Percentiles rank a stretch among this genome's conserved stretches.
These are phyloP conservation scores for Leucocoprinus leucothites DNA, from an alignment of 768 basidiomycete genomes.

Conservation along the genomic window DNA sequence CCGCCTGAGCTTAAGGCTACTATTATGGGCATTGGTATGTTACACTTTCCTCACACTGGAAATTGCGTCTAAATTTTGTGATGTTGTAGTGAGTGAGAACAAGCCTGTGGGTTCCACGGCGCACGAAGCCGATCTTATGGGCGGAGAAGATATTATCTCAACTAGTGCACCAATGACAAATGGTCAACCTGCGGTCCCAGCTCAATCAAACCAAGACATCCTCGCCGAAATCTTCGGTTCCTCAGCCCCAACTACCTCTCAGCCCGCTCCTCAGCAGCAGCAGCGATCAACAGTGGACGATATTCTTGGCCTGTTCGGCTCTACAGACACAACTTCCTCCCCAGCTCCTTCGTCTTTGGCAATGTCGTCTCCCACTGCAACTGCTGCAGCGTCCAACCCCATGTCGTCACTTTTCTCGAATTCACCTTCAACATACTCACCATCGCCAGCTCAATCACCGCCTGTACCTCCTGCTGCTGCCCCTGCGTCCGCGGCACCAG, in stretches of 20 bases:
- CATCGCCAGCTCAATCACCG: conserved; percentile 2
- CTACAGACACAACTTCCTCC: conserved; percentile 35
- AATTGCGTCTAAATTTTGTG: conserved; percentile 3
- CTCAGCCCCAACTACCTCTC: conserved; percentile 29
- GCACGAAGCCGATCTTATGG: conserved; percentile 70
- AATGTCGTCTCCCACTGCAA: conserved; percentile 15
- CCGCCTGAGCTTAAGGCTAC: conserved; percentile 97
- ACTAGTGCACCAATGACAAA: conserved; percentile 26
- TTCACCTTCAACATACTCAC: conserved; percentile 19
- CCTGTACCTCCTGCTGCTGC: conserved; percentile 8
- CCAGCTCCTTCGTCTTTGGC: conserved; percentile 17
- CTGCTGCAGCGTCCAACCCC: conserved; percentile 5
- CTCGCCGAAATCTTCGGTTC: conserved; percentile 91
- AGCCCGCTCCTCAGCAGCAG: conserved; percentile 39
- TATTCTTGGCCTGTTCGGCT: conserved; percentile 85
- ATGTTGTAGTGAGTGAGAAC: conserved; percentile 82
- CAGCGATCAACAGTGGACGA: conserved; percentile 74
- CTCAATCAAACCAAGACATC: conserved; percentile 76
- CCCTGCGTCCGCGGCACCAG: conserved; percentile 32
- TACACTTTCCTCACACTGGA: background rate
- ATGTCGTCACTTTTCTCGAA: conserved; percentile 18
- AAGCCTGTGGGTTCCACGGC: conserved; percentile 91
- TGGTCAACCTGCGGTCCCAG: conserved; percentile 35
- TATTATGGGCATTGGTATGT: conserved; percentile 85
- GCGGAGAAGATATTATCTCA: conserved; percentile 59